These are phyloP conservation scores for Penicillium corylophilum DNA, from an alignment of 2,329 filamentous ascomycete species.

Conservation along the genomic window DNA sequence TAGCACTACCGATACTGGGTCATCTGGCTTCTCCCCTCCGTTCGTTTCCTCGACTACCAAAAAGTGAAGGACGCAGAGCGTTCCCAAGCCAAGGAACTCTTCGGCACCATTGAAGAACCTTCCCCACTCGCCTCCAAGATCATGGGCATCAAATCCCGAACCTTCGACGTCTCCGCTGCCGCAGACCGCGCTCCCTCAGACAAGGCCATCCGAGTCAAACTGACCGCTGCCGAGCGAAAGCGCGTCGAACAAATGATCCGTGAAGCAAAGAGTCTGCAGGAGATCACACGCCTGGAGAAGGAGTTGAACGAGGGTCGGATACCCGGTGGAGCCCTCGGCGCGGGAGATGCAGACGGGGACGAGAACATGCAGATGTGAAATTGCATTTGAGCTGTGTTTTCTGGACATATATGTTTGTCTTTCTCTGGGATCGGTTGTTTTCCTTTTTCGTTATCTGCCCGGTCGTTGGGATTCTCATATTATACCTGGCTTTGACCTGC, in stretches of 20 bases:
- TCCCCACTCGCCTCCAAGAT: slow-evolving; percentile 81
- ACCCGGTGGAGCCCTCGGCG: slow-evolving; percentile 60
- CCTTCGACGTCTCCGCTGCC: slow-evolving; percentile 57
- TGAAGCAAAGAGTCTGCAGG: slow-evolving; percentile 82
- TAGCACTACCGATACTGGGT: slow-evolving; percentile 92
- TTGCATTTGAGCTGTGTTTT: background rate
- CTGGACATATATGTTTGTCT: slow-evolving; percentile 15
- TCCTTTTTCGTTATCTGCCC: slow-evolving; percentile 1
- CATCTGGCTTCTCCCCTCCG: slow-evolving; percentile 77
- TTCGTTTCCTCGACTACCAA: slow-evolving; percentile 88
- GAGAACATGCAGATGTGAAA: slow-evolving; percentile 40
- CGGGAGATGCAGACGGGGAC: slow-evolving; percentile 34
- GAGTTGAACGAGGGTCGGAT: slow-evolving; percentile 85
- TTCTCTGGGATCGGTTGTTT: slow-evolving; percentile 11
- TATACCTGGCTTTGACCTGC: slow-evolving; percentile 11
- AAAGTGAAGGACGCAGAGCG: slow-evolving; percentile 90
- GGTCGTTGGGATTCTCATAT: slow-evolving; percentile 14
- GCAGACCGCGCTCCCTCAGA: slow-evolving; percentile 45
- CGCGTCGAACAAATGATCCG: slow-evolving; percentile 82
- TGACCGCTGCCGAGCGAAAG: slow-evolving; percentile 86
- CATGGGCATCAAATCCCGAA: slow-evolving; percentile 77
- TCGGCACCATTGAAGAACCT: slow-evolving; percentile 74
- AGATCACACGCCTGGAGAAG: slow-evolving; percentile 88
- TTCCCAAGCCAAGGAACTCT: slow-evolving; percentile 71
- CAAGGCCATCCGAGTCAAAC: slow-evolving; percentile 73